These are phyloP conservation scores for Aspergillus tamarii DNA, from an alignment of 2,329 filamentous ascomycete species.

Conservation along the genomic window DNA sequence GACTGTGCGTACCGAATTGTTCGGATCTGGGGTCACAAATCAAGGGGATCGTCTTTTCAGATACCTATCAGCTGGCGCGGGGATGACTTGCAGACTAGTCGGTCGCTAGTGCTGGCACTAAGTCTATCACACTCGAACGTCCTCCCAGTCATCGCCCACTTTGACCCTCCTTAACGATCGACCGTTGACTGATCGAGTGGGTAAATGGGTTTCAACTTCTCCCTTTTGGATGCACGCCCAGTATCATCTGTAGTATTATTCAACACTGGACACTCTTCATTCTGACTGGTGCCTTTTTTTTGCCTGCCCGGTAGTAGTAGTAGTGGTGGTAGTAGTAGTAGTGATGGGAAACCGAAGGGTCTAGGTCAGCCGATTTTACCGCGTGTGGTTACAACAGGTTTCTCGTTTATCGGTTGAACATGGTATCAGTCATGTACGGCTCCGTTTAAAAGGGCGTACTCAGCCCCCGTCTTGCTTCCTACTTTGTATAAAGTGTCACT, in stretches of 20 bases:
- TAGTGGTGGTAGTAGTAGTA: not conserved
- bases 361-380: conserved; percentile 21
- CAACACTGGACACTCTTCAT: not conserved
- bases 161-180: conserved; percentile 10
- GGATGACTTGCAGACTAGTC: conserved; percentile 17
- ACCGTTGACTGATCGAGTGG: not conserved
- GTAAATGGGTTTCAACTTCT: conserved; percentile 6
- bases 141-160: conserved; percentile 11
- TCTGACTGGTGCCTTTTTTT: conserved; percentile 1
- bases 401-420: conserved; percentile 9
- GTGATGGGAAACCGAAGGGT: conserved; percentile 1
- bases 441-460: not conserved
- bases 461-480: not conserved
- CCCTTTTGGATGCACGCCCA: not conserved
- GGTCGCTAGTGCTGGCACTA: conserved; percentile 6
- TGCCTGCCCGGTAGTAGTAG: not conserved
- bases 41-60: not conserved
- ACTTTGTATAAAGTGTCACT: not conserved
- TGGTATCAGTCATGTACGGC: conserved; percentile 3
- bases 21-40: conserved; percentile 16
- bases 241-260: not conserved
- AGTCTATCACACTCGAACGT: not conserved
- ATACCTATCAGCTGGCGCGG: conserved; percentile 2
- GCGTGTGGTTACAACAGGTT: conserved; percentile 21
- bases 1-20: conserved; percentile 14